A percentile compares a stretch with the other conserved stretches of the same genome.
These are phyloP conservation scores for Pisolithus albus DNA, from an alignment of 768 basidiomycete species.

Conservation along the genomic window DNA sequence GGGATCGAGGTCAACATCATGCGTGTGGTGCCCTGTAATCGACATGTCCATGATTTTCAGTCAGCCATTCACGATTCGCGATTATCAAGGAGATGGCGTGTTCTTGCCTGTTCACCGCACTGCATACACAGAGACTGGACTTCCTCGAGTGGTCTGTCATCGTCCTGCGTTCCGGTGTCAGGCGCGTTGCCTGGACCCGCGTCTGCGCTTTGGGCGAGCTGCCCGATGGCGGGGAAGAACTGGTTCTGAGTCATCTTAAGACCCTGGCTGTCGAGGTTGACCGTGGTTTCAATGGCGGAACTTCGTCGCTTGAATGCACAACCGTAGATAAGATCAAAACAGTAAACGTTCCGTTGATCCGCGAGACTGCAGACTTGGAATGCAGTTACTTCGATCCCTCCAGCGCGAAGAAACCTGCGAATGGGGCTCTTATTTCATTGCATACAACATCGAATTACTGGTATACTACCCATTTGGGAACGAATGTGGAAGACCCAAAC, in stretches of 20 bases:
- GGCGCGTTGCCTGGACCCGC: constrained; percentile 21
- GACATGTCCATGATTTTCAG: constrained; percentile 1
- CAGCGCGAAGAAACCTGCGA: background rate
- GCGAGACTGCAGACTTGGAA: background rate
- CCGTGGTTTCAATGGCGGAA: background rate
- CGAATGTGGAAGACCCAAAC: too few relatives aligned
- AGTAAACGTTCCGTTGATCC: background rate
- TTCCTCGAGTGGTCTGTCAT: constrained; percentile 58
- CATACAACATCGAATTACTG: too few relatives aligned
- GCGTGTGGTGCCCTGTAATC: constrained; percentile 74
- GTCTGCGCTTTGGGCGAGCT: constrained; percentile 47
- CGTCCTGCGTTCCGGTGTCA: constrained; percentile 32
- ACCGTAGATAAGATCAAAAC: background rate
- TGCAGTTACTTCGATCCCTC: background rate
- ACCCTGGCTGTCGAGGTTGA: background rate
- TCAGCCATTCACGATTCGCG: background rate
- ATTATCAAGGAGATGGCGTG: background rate
- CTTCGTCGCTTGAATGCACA: background rate
- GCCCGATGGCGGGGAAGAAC: constrained; percentile 55
- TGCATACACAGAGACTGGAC: constrained; percentile 92
- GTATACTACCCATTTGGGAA: too few relatives aligned
- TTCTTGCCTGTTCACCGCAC: constrained; percentile 79
- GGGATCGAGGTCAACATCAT: constrained; percentile 91
- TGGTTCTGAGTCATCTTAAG: constrained; percentile 17
- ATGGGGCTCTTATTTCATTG: too few relatives aligned